Evolutionary conservation across 208 protist species (phyloP), one percentile per base, ranked within the genome.

Genomic region (Phytomonas francai): DNA sequence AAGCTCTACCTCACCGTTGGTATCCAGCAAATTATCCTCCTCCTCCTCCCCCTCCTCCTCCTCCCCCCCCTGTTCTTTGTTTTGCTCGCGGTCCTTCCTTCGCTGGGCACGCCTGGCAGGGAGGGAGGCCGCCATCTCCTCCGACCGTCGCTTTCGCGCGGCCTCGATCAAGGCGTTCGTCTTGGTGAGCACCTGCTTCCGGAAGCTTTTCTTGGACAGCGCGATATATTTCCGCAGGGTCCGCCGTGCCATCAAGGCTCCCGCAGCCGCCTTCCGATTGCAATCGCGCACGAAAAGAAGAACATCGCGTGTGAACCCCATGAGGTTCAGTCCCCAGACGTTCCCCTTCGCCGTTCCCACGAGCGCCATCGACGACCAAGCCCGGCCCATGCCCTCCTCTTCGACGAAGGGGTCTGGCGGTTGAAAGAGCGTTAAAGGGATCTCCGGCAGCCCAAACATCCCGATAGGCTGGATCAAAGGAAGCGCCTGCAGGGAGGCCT

Each of bases 271-370:
- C 25, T 73, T 76, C 34, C 69, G 61, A 6, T 79, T 65, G 63
- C 88, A 88, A 25, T 77, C 32, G 14, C 75, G 72, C 14, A 81
- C 71, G 72, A 88, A 83, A 19, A 75, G 58, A 34, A 87, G 73
- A 32, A 89, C 78, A 30, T 72, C 80, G 28, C 72, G 72, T 29
- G 81, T 79, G 11, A 92, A 70, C 7, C 67, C 45, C 12, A 71
- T 70, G 19, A 71, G 72, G 61, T 89, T 78, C 9, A 92, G 68
- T 63, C 87, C 87, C 12, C 81, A 79, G 19, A 92, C 78, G 60
- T 88, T 77, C n/a, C 87, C 87, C 11, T 82, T 62, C 0, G 84
- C 81, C 14, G 81, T 56, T 31, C 87, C 87, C 28, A 92, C 68
- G 59, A 79, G 83, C 33, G 78, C 71, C 42, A 84, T 70, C 0